Conservation (phyloP, 202 grass and related monocot species). For the Bolboschoenoplectus hybrid region DNA sequence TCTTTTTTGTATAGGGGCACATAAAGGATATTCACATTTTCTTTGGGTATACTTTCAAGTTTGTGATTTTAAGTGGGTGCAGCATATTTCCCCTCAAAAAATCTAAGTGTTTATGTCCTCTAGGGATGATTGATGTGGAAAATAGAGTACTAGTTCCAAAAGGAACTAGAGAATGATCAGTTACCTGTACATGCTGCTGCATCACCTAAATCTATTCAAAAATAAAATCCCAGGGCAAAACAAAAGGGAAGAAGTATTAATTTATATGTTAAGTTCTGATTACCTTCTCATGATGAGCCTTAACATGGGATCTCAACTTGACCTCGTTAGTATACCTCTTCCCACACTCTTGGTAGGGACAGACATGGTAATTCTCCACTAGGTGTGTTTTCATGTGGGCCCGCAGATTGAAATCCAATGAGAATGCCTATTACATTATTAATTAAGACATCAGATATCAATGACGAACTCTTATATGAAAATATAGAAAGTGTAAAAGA, state of each 20-base stretch:
- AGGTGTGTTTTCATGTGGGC: constrained; percentile 82
- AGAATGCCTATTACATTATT: constrained; percentile 72
- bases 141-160: constrained; percentile 12
- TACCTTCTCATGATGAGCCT: constrained; percentile 82
- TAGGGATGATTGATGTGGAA: constrained; percentile 3
- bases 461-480: no score
- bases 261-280: not conserved
- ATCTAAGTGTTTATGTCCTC: not conserved
- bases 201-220: not conserved
- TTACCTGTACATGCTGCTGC: constrained; percentile 1
- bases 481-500: no score
- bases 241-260: constrained; percentile 29
- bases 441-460: not conserved
- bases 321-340: constrained; percentile 87
- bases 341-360: constrained; percentile 69
- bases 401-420: constrained; percentile 92
- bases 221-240: constrained; percentile 14
- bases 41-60: not conserved
- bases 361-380: constrained; percentile 88
- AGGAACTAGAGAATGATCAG: constrained; percentile 6
- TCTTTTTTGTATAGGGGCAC: constrained; percentile 11
- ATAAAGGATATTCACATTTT: not conserved
- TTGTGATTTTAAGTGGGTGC: not conserved
- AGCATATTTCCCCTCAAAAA: not conserved
- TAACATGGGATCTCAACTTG: constrained; percentile 79